phyloP scores from a whole-genome alignment of 2,329 filamentous ascomycete genomes.

The Fusarium mexicanum region DNA sequence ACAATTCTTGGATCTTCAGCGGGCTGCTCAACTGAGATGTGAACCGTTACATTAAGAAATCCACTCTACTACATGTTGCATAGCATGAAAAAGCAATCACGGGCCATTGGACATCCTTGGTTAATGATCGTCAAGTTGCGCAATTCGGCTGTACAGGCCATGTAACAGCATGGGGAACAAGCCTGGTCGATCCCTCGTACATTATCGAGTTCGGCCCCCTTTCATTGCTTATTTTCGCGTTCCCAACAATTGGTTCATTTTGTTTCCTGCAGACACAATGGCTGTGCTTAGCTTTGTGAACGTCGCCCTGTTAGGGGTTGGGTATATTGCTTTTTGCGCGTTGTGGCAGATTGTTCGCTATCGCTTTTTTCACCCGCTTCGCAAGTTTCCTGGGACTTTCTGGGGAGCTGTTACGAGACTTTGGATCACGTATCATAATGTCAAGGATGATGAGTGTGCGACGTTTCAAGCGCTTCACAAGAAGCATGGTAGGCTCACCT shows the following conservation, averaged over 20 bases:
- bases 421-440: constrained; percentile 39
- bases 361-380: constrained; percentile 31
- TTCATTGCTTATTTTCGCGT: constrained; percentile 10
- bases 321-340: constrained; percentile 2
- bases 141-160: neutral
- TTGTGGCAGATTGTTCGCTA: constrained; percentile 27
- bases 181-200: neutral
- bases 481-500: constrained; percentile 1
- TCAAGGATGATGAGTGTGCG: constrained; percentile 24
- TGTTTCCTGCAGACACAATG: constrained; percentile 1
- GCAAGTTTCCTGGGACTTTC: constrained; percentile 31
- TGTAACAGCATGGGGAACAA: neutral
- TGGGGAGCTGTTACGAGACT: constrained; percentile 29
- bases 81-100: constrained; percentile 8
- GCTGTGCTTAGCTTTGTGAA: constrained; percentile 13
- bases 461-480: constrained; percentile 30
- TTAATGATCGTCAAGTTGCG: constrained; percentile 3
- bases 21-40: neutral
- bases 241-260: constrained; percentile 3
- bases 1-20: neutral
- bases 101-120: constrained; percentile 3
- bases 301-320: constrained; percentile 11
- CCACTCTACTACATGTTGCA: neutral
- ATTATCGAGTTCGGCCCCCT: neutral
- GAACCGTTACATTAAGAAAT: neutral